phyloP scores from a whole-genome alignment of 2,329 filamentous ascomycete species.

The Exophiala lecanii-corni region DNA sequence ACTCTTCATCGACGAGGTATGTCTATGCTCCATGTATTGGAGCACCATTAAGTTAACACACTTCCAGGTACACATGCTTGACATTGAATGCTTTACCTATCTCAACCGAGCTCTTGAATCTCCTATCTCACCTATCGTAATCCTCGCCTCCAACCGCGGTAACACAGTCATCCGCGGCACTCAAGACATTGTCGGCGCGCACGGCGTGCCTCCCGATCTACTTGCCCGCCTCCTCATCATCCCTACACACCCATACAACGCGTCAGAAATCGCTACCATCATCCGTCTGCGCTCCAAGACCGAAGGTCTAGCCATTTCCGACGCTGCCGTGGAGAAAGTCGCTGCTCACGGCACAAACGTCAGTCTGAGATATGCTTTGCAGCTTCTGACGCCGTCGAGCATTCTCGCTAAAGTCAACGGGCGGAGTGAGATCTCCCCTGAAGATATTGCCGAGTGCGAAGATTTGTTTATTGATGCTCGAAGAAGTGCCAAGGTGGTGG shows the following conservation, averaged over 20 bases:
- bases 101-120: constrained; percentile 97
- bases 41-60: constrained; percentile 9
- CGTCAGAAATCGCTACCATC: constrained; percentile 88
- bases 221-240: constrained; percentile 92
- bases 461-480: constrained; percentile 79
- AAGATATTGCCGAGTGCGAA: constrained; percentile 75
- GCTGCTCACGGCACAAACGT: constrained; percentile 82
- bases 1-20: constrained; percentile 97
- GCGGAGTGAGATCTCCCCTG: constrained; percentile 68
- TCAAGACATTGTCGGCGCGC: constrained; percentile 71
- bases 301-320: constrained; percentile 73
- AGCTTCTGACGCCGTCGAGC: constrained; percentile 82
- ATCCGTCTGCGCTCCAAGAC: constrained; percentile 77
- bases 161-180: constrained; percentile 89
- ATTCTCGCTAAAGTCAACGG: constrained; percentile 85
- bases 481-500: constrained; percentile 67
- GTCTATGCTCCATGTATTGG: constrained; percentile 22
- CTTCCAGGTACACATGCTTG: constrained; percentile 90
- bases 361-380: constrained; percentile 86
- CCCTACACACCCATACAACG: constrained; percentile 83
- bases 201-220: constrained; percentile 92
- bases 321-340: constrained; percentile 81
- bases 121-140: constrained; percentile 90
- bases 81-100: constrained; percentile 98
- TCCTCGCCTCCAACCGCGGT: constrained; percentile 94